Conservation (phyloP, 306 rosid genomes). For the Prunus kanzakura region DNA sequence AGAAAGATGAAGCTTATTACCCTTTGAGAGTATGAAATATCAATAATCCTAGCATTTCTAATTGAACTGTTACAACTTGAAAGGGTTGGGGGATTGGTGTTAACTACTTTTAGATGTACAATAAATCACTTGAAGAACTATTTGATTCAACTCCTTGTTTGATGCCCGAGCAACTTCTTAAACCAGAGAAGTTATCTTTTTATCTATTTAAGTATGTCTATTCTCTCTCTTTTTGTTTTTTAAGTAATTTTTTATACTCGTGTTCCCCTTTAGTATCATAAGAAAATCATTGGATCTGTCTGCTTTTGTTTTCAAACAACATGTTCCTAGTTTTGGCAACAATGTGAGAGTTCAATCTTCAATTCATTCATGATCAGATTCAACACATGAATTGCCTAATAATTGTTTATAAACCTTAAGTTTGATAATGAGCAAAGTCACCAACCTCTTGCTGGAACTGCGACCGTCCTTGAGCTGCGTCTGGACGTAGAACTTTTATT, state of each 20-base stretch:
- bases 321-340: not conserved
- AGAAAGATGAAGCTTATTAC: not conserved
- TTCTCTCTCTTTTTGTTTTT: not conserved
- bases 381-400: not conserved
- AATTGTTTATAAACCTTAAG: not conserved
- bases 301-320: not conserved
- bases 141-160: not conserved
- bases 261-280: not conserved
- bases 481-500: slow-evolving; percentile 65
- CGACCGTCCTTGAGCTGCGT: slow-evolving; percentile 71
- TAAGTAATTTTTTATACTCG: not conserved
- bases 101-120: not conserved
- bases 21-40: not conserved
- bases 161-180: not conserved
- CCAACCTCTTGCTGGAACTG: slow-evolving; percentile 82
- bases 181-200: not conserved
- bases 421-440: not conserved
- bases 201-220: not conserved
- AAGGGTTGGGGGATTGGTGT: not conserved
- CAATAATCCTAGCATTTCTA: not conserved
- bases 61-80: not conserved
- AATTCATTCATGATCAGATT: not conserved
- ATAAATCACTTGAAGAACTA: not conserved
- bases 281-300: not conserved
- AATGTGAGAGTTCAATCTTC: not conserved